A percentile compares a stretch with the other conserved stretches of the same genome.
Conservation (phyloP, 495 filamentous ascomycete species). For the Penicillium antarcticum region DNA sequence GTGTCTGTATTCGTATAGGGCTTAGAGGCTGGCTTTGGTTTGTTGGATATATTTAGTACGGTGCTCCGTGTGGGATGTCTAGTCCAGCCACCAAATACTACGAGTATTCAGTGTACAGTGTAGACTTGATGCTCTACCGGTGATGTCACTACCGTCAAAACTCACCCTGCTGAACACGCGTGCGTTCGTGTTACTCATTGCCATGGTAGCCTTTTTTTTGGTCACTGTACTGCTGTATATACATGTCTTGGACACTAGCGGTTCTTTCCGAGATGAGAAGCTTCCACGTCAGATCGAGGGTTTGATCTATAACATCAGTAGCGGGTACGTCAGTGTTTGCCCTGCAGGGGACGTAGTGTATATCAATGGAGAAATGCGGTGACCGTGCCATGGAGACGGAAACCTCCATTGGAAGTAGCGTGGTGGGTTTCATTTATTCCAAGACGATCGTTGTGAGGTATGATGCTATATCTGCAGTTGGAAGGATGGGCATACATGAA, state of each 20-base stretch:
- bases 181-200: background rate
- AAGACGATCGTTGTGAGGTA: background rate
- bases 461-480: background rate
- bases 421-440: background rate
- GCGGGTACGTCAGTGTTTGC: background rate
- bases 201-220: background rate
- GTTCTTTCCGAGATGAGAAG: background rate
- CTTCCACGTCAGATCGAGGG: background rate
- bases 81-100: too few species aligned
- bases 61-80: too few species aligned
- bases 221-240: background rate
- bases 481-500: background rate
- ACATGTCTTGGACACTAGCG: background rate
- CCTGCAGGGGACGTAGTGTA: background rate
- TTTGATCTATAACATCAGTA: background rate
- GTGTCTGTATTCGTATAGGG: too few species aligned
- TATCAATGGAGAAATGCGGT: background rate
- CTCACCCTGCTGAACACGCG: background rate
- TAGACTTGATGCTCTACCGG: background rate
- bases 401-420: background rate
- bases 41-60: too few species aligned
- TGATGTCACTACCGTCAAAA: constrained; percentile 1
- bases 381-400: background rate
- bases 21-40: too few species aligned
- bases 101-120: too few species aligned